Conservation (phyloP, 2,329 filamentous ascomycete genomes). For the Fusarium sp. region DNA sequence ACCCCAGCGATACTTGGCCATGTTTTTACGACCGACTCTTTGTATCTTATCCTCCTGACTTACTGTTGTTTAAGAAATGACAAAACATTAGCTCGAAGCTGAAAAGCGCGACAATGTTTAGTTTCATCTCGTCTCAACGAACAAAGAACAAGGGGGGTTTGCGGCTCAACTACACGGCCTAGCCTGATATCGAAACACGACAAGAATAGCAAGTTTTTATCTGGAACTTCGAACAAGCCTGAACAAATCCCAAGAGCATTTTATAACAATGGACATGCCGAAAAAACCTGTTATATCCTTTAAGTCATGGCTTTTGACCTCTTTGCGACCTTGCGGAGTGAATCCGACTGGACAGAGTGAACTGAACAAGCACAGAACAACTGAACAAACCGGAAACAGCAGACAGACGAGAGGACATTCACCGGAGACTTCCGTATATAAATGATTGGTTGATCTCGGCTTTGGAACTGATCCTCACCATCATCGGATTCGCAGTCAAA, state of each 20-base stretch:
- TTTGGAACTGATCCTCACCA: not conserved
- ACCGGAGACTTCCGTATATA: not conserved
- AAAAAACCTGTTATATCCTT: not conserved
- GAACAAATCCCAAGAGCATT: rapidly evolving
- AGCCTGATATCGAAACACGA: not conserved
- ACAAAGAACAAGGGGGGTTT: not conserved
- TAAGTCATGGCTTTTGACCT: not conserved
- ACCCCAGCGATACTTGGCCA: not conserved
- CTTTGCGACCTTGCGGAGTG: not conserved
- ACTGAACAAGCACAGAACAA: not conserved
- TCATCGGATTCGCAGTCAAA: not conserved
- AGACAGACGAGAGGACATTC: not conserved
- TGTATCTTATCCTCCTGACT: not conserved
- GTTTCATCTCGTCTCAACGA: not conserved
- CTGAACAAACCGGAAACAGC: not conserved
- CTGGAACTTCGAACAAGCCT: not conserved
- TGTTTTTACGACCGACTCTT: not conserved
- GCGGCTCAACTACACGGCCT: not conserved
- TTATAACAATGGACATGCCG: not conserved
- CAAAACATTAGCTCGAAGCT: not conserved
- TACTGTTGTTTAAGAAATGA: not conserved
- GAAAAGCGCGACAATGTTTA: not conserved
- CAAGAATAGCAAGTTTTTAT: not conserved
- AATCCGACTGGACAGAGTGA: not conserved
- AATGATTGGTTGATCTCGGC: not conserved